Base-by-base conservation (phyloP, 2,329 filamentous ascomycete species). In the Talaromyces piceae region DNA sequence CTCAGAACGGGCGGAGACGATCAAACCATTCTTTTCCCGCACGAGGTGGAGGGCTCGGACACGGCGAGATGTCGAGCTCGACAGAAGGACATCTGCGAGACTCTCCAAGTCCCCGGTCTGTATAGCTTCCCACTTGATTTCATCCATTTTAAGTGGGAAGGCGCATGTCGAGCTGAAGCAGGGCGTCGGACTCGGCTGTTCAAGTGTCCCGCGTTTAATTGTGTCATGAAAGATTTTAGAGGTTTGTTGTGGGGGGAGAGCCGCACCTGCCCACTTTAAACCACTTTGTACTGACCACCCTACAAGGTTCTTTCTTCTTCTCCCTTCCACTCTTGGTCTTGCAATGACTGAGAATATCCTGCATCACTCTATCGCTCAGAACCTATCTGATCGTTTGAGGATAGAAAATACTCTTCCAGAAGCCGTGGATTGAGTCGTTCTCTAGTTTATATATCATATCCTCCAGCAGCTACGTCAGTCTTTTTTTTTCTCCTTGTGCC, bases 61-160 rank as follows among this genome's bases (percentile, higher is more conserved):
- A 58, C 70, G 67, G 57, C 60, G 67, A 63, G 63, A 61, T 50
- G 69, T 72, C 59, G 70, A 73, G 58, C 68, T 69, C 50, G 69
- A 71, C 54, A 72, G 61, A 57, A 73, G 63, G 46, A 61, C 66
- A 61, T 63, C 59, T 57, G 61, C 64, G 58, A 73, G 61, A 54
- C 60, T 65, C 61, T 66, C 64, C 58, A 72, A 58, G 57, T 67
- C 61, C 57, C 69, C 69, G 50, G 68, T 62, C 59, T 65, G 67
- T 57, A 73, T 69, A 63, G 70, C 67, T 58, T 71, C 67, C 70
- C 70, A 72, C 64, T 67, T 65, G 63, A 70, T 63, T 57, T 65
- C 64, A 61, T 71, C 69, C 70, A 72, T 72, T 57, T 62, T 70
- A 60, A 50, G 55, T 58, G 59, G 59, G 60, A 55, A 57, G 58